Percentiles rank a stretch among this genome's conserved stretches.
These are phyloP conservation scores for Pochonia chlamydosporia DNA, from an alignment of 2,329 filamentous ascomycete genomes.

Conservation along the genomic window DNA sequence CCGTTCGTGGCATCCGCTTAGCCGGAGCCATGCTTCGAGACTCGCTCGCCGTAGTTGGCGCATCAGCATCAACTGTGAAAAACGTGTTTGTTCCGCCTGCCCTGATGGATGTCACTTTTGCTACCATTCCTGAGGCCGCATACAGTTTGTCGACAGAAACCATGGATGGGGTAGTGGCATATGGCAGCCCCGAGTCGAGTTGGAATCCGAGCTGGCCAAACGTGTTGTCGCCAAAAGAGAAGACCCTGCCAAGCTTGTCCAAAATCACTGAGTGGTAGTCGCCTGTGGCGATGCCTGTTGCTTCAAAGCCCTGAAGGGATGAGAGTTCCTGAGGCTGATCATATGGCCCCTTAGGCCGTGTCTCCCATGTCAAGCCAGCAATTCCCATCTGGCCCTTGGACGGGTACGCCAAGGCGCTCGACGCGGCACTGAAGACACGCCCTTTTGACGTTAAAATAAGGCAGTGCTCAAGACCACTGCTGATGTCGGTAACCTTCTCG, in stretches of 20 bases:
- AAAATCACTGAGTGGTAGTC: conserved; percentile 81
- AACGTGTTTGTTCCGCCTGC: conserved; percentile 86
- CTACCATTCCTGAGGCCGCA: conserved; percentile 52
- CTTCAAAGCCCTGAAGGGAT: conserved; percentile 63
- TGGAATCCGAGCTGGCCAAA: conserved; percentile 88
- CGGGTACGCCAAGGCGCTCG: conserved; percentile 72
- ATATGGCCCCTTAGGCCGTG: conserved; percentile 68
- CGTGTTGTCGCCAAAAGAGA: conserved; percentile 86
- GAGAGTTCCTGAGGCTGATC: conserved; percentile 78
- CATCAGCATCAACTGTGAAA: conserved; percentile 73
- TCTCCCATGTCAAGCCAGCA: conserved; percentile 74
- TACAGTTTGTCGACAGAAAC: conserved; percentile 71
- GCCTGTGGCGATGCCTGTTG: conserved; percentile 72
- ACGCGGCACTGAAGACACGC: conserved; percentile 82
- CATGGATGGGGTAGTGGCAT: conserved; percentile 63
- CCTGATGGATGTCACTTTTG: conserved; percentile 69
- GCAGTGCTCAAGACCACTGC: conserved; percentile 77
- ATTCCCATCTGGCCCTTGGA: conserved; percentile 81
- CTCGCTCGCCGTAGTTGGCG: conserved; percentile 25
- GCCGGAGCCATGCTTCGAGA: conserved; percentile 20
- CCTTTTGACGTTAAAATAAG: conserved; percentile 79
- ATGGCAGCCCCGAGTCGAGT: conserved; percentile 53
- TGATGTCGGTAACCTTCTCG: conserved; percentile 70
- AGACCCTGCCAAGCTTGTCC: conserved; percentile 70
- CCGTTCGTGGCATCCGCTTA: conserved; percentile 24